phyloP scores from a whole-genome alignment of 179 eudicot species.

The Sideroxylon spinosum region DNA sequence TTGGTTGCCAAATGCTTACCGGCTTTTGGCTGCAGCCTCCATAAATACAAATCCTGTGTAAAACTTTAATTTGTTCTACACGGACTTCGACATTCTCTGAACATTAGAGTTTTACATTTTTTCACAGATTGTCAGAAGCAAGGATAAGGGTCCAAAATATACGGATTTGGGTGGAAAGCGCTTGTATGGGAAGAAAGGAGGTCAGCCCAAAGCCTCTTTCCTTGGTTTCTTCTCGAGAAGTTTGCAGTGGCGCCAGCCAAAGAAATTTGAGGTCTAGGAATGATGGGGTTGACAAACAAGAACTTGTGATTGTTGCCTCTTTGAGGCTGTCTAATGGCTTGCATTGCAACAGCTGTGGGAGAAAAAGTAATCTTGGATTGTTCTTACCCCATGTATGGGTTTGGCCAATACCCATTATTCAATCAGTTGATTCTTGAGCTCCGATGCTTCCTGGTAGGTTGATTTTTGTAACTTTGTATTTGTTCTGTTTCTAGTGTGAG shows the following conservation, averaged over 20 bases:
- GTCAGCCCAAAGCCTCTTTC: constrained; percentile 49
- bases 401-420: constrained; percentile 20
- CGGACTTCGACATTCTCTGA: constrained; percentile 4
- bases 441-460: constrained; percentile 11
- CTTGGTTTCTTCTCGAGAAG: constrained; percentile 61
- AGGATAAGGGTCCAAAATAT: constrained; percentile 69
- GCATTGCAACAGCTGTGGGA: background rate
- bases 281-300: background rate
- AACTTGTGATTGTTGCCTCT: constrained; percentile 2
- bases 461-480: constrained; percentile 13
- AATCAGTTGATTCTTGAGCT: constrained; percentile 23
- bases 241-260: constrained; percentile 87
- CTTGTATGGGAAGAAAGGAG: constrained; percentile 62
- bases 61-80: background rate
- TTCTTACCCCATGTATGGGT: background rate
- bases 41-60: too few species aligned
- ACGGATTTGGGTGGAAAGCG: constrained; percentile 91
- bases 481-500: constrained; percentile 9
- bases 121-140: constrained; percentile 84
- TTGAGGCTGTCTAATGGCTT: background rate
- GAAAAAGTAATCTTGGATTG: background rate
- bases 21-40: too few species aligned
- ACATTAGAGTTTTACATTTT: background rate
- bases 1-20: too few species aligned
- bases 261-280: constrained; percentile 71